phyloP scores from a whole-genome alignment of 805 yeast species.

The Candida corydali region DNA sequence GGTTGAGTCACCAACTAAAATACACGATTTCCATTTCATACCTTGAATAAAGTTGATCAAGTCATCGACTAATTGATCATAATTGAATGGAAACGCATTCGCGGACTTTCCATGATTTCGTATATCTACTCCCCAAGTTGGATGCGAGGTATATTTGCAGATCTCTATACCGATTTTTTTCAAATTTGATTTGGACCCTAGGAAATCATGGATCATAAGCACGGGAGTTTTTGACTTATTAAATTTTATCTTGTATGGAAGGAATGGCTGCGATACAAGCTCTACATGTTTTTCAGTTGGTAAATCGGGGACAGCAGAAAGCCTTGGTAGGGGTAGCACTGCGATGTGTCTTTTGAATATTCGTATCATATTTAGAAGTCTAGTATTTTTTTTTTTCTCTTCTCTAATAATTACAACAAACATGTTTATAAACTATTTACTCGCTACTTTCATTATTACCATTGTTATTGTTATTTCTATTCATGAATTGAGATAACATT shows the following conservation, averaged over 20 bases:
- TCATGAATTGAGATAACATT: slow-evolving; percentile 64
- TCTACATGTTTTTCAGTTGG: background rate
- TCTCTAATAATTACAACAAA: no score
- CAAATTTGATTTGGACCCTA: slow-evolving; percentile 47
- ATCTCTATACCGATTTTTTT: slow-evolving; percentile 34
- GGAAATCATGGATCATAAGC: slow-evolving; percentile 50
- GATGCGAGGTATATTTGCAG: slow-evolving; percentile 24
- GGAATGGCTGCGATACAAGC: background rate
- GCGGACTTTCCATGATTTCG: slow-evolving; percentile 54
- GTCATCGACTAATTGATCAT: slow-evolving; percentile 40
- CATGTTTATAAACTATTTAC: background rate
- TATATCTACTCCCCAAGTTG: slow-evolving; percentile 44
- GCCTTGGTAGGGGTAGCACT: background rate
- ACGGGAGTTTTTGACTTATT: slow-evolving; percentile 23
- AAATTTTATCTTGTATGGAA: background rate
- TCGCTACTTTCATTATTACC: background rate
- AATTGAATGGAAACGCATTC: slow-evolving; percentile 41
- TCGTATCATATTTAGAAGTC: background rate
- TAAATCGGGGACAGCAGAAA: background rate
- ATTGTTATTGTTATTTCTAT: slow-evolving; percentile 14
- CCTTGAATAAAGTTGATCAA: slow-evolving; percentile 30
- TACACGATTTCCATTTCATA: slow-evolving; percentile 11
- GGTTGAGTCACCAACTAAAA: slow-evolving; percentile 45
- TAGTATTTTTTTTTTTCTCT: background rate
- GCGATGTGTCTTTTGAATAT: background rate